These are phyloP conservation scores for Suillus occidentalis DNA, from an alignment of 768 basidiomycete genomes.

Conservation along the genomic window DNA sequence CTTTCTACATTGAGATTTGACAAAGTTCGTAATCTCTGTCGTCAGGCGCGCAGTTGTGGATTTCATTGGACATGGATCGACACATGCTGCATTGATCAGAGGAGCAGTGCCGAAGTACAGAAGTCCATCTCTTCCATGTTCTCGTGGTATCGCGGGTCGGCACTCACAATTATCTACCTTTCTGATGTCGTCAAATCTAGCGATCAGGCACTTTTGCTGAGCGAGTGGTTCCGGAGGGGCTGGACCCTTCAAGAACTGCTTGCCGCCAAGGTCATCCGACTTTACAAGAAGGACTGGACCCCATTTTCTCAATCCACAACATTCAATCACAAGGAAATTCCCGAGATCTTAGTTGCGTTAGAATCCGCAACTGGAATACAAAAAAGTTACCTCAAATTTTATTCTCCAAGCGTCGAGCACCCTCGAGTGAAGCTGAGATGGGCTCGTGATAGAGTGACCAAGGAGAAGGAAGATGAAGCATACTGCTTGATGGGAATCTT, in stretches of 20 bases:
- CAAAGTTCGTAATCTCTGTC: slow-evolving; percentile 26
- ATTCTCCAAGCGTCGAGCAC: slow-evolving; percentile 2
- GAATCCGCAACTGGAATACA: slow-evolving; percentile 6
- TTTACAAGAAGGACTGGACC: slow-evolving; percentile 28
- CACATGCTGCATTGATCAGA: slow-evolving; percentile 31
- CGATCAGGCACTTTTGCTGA: slow-evolving; percentile 16
- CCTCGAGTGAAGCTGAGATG: slow-evolving; percentile 9
- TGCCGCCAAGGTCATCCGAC: slow-evolving; percentile 23
- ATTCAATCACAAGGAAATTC: slow-evolving; percentile 6
- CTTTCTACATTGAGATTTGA: neutral
- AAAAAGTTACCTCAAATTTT: slow-evolving; percentile 1
- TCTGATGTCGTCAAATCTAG: slow-evolving; percentile 17
- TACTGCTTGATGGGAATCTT: slow-evolving; percentile 19
- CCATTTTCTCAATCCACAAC: neutral
- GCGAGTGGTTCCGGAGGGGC: slow-evolving; percentile 22
- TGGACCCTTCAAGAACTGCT: slow-evolving; percentile 32
- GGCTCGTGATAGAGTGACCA: slow-evolving; percentile 15
- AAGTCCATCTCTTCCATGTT: slow-evolving; percentile 36
- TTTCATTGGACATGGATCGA: slow-evolving; percentile 32
- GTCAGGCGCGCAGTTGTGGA: slow-evolving; percentile 16
- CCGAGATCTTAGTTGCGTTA: slow-evolving; percentile 1
- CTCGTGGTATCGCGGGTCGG: slow-evolving; percentile 30
- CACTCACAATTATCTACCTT: slow-evolving; percentile 31
- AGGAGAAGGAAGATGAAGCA: slow-evolving; percentile 16
- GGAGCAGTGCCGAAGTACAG: slow-evolving; percentile 30